These are phyloP conservation scores for Gomphus bonarii DNA, from an alignment of 1,284 basidiomycete species.

Conservation along the genomic window DNA sequence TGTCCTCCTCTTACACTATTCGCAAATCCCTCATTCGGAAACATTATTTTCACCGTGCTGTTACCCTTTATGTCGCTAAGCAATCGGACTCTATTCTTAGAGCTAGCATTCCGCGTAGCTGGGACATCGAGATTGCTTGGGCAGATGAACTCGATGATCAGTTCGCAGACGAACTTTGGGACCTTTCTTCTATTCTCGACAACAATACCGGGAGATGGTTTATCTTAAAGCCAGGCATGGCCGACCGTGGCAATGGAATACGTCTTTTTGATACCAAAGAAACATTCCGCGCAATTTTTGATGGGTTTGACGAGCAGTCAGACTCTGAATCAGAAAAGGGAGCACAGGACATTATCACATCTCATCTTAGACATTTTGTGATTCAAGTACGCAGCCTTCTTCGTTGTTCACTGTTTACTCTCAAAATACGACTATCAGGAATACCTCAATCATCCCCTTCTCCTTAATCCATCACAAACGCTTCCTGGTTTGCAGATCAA, in stretches of 20 bases:
- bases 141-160: slow-evolving; percentile 94
- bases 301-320: slow-evolving; percentile 67
- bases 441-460: slow-evolving; percentile 69
- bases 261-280: slow-evolving; percentile 79
- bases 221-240: slow-evolving; percentile 96
- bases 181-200: slow-evolving; percentile 61
- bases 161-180: slow-evolving; percentile 90
- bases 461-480: slow-evolving; percentile 51
- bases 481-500: slow-evolving; percentile 18
- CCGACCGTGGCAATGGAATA: slow-evolving; percentile 93
- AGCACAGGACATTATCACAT: slow-evolving; percentile 48
- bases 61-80: slow-evolving; percentile 71
- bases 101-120: slow-evolving; percentile 65
- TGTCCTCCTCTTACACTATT: slow-evolving; percentile 83
- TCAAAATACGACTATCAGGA: slow-evolving; percentile 41
- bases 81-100: slow-evolving; percentile 45
- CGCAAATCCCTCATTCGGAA: slow-evolving; percentile 93
- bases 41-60: slow-evolving; percentile 78
- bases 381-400: slow-evolving; percentile 58
- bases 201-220: slow-evolving; percentile 56
- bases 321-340: slow-evolving; percentile 25
- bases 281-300: slow-evolving; percentile 69
- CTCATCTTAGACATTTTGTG: slow-evolving; percentile 93
- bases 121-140: slow-evolving; percentile 83
- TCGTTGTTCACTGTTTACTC: neutral